These are phyloP conservation scores for Darksidea phi DNA, from an alignment of 495 filamentous ascomycete species.

Conservation along the genomic window DNA sequence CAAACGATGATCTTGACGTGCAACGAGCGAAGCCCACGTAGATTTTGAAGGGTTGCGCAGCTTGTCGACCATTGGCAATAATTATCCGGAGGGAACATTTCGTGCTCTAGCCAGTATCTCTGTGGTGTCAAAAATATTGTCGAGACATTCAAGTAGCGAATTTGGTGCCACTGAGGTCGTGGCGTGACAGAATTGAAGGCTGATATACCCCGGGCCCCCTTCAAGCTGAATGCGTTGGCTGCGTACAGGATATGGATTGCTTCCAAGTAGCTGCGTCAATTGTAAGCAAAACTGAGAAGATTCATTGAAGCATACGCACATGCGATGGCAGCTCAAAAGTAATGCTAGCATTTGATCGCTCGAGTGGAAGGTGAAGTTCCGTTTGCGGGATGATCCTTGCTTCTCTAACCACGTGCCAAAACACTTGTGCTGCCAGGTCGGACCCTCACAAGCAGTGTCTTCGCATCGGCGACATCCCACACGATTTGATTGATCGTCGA, in stretches of 20 bases:
- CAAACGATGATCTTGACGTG: constrained; percentile 10
- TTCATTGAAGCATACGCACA: constrained; percentile 14
- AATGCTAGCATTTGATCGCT: constrained; percentile 14
- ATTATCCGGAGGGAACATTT: constrained; percentile 1
- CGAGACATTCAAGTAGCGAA: constrained; percentile 12
- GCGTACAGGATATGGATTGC: constrained; percentile 15
- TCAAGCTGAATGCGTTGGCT: constrained; percentile 9
- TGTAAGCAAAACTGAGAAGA: neutral
- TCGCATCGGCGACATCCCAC: constrained; percentile 9
- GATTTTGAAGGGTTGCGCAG: neutral
- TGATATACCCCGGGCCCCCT: constrained; percentile 4
- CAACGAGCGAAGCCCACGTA: constrained; percentile 2
- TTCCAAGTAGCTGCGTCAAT: constrained; percentile 3
- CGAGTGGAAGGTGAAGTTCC: neutral
- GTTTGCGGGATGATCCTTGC: neutral
- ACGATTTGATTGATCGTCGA: constrained; percentile 3
- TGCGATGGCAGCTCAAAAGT: constrained; percentile 5
- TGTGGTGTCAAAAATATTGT: constrained; percentile 1
- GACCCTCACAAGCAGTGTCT: constrained; percentile 6
- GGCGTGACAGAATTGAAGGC: neutral
- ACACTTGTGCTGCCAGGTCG: constrained; percentile 23
- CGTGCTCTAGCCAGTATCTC: neutral
- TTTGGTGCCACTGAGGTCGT: constrained; percentile 1
- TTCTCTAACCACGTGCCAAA: neutral
- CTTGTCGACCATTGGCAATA: neutral